These are phyloP conservation scores for Penicillium soppii DNA, from an alignment of 495 filamentous ascomycete species.

Conservation along the genomic window DNA sequence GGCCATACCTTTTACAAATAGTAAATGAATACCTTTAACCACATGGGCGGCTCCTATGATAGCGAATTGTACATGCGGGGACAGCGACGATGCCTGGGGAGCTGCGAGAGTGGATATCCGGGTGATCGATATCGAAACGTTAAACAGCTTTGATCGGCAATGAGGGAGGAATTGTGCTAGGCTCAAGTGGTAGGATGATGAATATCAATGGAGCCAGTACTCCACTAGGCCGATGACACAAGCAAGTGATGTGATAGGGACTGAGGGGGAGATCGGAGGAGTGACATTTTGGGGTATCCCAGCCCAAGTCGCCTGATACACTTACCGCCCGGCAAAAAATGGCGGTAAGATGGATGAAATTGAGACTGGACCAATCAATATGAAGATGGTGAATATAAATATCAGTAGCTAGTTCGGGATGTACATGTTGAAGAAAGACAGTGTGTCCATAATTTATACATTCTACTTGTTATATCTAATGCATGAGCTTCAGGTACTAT, in stretches of 20 bases:
- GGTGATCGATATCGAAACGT: slow-evolving; percentile 12
- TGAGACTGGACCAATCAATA: too few relatives aligned
- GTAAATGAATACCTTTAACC: slow-evolving; percentile 8
- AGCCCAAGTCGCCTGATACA: slow-evolving; percentile 29
- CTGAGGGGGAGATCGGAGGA: slow-evolving; percentile 3
- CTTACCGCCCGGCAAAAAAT: slow-evolving; percentile 2
- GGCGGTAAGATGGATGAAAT: neutral
- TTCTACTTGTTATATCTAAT: too few relatives aligned
- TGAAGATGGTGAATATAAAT: too few relatives aligned
- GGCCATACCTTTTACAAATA: slow-evolving; percentile 8
- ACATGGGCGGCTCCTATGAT: slow-evolving; percentile 12
- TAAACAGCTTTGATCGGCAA: slow-evolving; percentile 4
- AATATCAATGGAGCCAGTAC: slow-evolving; percentile 1
- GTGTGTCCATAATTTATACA: too few relatives aligned
- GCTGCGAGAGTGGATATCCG: slow-evolving; percentile 13
- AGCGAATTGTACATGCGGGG: slow-evolving; percentile 16
- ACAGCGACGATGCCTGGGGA: slow-evolving; percentile 5
- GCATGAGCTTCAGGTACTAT: neutral
- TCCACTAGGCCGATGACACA: slow-evolving; percentile 5
- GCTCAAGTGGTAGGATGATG: neutral
- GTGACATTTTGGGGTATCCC: slow-evolving; percentile 19
- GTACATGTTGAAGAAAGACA: too few relatives aligned
- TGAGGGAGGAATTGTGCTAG: slow-evolving; percentile 3
- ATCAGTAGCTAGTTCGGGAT: neutral
- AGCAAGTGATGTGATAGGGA: slow-evolving; percentile 5